These are phyloP conservation scores for Trichomonas gallinae DNA, from an alignment of 208 protist species.

Conservation along the genomic window DNA sequence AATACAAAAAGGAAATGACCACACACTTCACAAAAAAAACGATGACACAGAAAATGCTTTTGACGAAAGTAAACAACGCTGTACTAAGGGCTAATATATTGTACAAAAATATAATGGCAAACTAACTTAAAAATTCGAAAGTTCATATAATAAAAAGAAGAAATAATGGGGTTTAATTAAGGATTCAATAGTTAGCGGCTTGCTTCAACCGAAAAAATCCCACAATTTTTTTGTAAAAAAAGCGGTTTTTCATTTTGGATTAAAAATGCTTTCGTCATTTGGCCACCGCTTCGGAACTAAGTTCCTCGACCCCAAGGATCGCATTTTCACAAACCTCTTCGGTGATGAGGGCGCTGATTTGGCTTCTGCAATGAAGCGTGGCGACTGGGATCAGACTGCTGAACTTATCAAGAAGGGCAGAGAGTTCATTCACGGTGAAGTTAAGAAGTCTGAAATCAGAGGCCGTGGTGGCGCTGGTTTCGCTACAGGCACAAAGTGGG, in stretches of 20 bases:
- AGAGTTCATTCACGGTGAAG: slow-evolving; percentile 88
- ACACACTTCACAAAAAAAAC: neutral
- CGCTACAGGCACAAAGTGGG: slow-evolving; percentile 93
- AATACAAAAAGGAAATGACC: neutral
- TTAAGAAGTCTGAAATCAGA: slow-evolving; percentile 75
- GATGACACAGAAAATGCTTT: neutral
- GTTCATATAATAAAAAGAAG: too few relatives aligned
- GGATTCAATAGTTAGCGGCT: too few relatives aligned
- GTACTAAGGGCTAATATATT: too few relatives aligned
- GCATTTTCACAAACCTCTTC: slow-evolving; percentile 96
- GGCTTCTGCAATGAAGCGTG: slow-evolving; percentile 69
- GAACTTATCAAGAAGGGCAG: slow-evolving; percentile 78
- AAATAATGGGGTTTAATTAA: too few relatives aligned
- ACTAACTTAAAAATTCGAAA: too few relatives aligned
- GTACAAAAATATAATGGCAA: too few relatives aligned
- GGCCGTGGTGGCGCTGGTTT: slow-evolving; percentile 93
- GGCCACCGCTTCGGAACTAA: neutral
- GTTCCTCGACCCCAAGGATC: slow-evolving; percentile 52
- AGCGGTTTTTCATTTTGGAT: neutral
- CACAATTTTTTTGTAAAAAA: neutral
- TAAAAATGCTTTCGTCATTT: neutral
- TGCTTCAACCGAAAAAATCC: neutral
- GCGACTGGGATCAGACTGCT: slow-evolving; percentile 93
- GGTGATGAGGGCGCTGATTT: slow-evolving; percentile 73
- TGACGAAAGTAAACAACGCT: too few relatives aligned